Evolutionary conservation across 352 stramenopile species (phyloP), one percentile per base, ranked within the genome.

Genomic region (Plasmopara viticola): DNA sequence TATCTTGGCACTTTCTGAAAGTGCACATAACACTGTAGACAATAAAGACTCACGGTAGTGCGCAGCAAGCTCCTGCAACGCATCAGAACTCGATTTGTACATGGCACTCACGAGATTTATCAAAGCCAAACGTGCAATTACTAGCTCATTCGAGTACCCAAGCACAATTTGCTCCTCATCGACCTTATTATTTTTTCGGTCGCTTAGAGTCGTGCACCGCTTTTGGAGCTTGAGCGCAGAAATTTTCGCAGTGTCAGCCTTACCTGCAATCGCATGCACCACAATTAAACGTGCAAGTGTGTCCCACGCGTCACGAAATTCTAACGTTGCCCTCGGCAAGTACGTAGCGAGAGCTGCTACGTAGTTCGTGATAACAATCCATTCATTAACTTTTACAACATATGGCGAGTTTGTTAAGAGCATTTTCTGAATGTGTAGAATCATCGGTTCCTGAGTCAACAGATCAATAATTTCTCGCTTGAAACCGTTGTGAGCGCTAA

Each of bases 1-100:
- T 18, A 89, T 48, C 35, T 74, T 53, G 0, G 79, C 58, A 44
- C 68, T 60, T 30, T 90, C 79, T 0, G 73, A 68, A 20, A 92
- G 52, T 1, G 71, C 56, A 12, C 67, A 77, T 0, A 92, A 45
- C 44, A 85, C 65, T 2, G 68, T 76, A 1, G 68, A 78, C 1
- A 90, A 49, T 33, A 94, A 39, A 12, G 74, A 74, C 51, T 94
- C 80, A n/a, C 81, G 74, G 41, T 86, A 75, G 9, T 74, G 63
- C 1, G 51, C 44, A 29, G 74, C 68, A 34, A 91, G 68, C 20
- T 87, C 74, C 5, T 73, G 61, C 0, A 87, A 56, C 29, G 54
- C 44, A n/a, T 78, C 63, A 12, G 66, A 69, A 7, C 82, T 72
- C 3, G 60, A 61, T 3, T 51, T 39, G 12, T 70, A 54, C 48